phyloP scores from a whole-genome alignment of 768 basidiomycete species.

The Clavulina sp. region DNA sequence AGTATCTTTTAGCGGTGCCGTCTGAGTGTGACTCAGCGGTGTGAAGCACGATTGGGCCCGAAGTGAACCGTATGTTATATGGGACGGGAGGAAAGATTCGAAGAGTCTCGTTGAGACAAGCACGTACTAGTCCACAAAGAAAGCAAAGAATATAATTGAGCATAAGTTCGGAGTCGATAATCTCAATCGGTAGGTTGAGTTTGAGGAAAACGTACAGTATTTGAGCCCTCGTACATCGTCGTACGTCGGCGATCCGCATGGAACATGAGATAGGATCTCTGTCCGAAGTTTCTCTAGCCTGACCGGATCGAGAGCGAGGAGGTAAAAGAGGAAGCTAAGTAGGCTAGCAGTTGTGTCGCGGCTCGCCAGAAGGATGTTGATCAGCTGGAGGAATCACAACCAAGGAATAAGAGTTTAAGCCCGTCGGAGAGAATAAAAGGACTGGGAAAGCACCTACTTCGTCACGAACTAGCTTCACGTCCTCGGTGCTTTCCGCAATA shows the following conservation, averaged over 20 bases:
- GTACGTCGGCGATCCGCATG: not conserved
- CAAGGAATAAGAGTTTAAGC: not conserved
- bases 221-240: constrained; percentile 4
- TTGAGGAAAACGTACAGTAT: constrained; percentile 9
- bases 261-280: constrained; percentile 8
- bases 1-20: constrained; percentile 1
- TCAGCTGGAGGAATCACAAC: constrained; percentile 1
- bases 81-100: constrained; percentile 20
- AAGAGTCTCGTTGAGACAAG: constrained; percentile 20
- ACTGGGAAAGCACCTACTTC: not conserved
- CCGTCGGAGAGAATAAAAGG: not conserved
- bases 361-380: constrained; percentile 10
- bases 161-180: not conserved
- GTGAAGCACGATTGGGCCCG: constrained; percentile 9
- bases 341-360: constrained; percentile 19
- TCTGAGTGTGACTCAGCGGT: not conserved
- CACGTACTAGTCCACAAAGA: constrained; percentile 14
- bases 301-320: constrained; percentile 8
- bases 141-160: constrained; percentile 7
- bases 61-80: constrained; percentile 11
- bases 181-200: not conserved
- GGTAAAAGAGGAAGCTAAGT: constrained; percentile 21
- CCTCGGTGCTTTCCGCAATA: constrained; percentile 2
- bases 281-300: constrained; percentile 9
- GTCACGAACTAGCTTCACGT: not conserved